Evolutionary conservation across 2,329 filamentous ascomycete species (phyloP), one percentile per base, ranked within the genome.

Genomic region (Phialophora tarda): DNA sequence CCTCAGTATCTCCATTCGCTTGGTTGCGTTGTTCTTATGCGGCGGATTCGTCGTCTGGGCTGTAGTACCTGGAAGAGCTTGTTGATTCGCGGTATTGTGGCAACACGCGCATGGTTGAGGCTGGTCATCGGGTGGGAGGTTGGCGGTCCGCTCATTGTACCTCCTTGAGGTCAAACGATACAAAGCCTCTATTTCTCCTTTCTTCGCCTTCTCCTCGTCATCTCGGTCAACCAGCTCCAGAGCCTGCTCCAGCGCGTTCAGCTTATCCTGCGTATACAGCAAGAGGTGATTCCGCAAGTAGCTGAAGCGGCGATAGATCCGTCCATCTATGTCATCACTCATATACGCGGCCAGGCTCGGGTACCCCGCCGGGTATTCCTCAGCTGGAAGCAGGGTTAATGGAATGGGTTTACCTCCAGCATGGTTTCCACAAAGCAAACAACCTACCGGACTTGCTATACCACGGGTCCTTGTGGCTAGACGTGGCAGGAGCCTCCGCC

Each of bases 371-470:
- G 26, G 17, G n/a, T 50, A 47, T 34, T 59, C 26, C n/a, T 51
- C 41, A 28, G 26, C 26, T 59, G 30, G 1, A 6, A 34, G 41
- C 10, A 34, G 26, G 10, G 11, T 32, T 32, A 50, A 21, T 23
- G 17, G 38, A 17, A 17, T 58, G 0, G 10, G 10, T 26, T 7
- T 48, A 32, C 41, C 24, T 14, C 2, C 5, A 26, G 23, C 38
- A 44, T 44, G 17, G 34, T 38, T 38, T 38, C 34, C 34, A 17
- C 14, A 41, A 23, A 28, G 48, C 14, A 4, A 17, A 24, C 23
- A 53, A 53, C 56, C 56, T 56, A 56, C 53, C 26, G 10, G 53
- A 38, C 53, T 32, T 32, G 24, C 12, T 56, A 34, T 53, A 53
- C 48, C 48, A 53, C 4, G 48, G 48, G 23, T 53, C 48, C 14